Percentiles rank a stretch among this genome's conserved stretches.
Conservation (phyloP, 192 early-diverging fungal species). For the Rhizoclosmatium globosum region DNA sequence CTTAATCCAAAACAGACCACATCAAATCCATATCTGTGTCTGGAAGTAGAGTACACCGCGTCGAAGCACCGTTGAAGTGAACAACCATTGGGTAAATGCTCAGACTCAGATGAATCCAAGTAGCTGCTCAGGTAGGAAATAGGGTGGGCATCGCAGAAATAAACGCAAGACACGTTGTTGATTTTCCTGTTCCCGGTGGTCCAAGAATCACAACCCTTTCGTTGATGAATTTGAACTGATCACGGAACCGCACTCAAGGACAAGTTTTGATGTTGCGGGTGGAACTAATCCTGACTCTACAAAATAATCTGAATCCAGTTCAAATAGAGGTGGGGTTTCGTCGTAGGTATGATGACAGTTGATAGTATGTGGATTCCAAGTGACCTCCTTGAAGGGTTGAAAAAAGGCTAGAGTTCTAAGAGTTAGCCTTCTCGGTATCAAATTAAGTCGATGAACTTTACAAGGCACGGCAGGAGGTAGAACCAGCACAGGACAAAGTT, state of each 20-base stretch:
- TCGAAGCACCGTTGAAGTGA: neutral
- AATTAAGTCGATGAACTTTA: neutral
- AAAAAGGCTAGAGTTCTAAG: too few relatives aligned
- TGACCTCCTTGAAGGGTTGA: too few relatives aligned
- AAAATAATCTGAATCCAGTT: slow-evolving; percentile 15
- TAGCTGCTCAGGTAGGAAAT: neutral
- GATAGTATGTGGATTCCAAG: too few relatives aligned
- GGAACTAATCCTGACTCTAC: neutral
- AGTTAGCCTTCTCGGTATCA: too few relatives aligned
- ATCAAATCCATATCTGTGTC: neutral
- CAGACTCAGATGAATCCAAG: slow-evolving; percentile 15
- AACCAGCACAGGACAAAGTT: slow-evolving; percentile 7
- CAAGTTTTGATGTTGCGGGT: neutral
- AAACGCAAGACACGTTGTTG: slow-evolving; percentile 7
- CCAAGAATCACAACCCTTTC: neutral
- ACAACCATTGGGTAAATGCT: neutral
- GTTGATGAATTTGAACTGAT: slow-evolving; percentile 9
- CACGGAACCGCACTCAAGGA: slow-evolving; percentile 1
- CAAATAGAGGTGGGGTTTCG: neutral
- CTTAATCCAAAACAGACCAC: neutral
- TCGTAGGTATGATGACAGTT: neutral
- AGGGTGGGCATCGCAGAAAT: slow-evolving; percentile 3
- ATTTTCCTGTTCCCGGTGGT: slow-evolving; percentile 6
- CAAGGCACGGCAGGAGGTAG: neutral
- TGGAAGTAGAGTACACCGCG: neutral